These are phyloP conservation scores for Sextonia rubra DNA, from an alignment of 164 flowering plant species.

Conservation along the genomic window DNA sequence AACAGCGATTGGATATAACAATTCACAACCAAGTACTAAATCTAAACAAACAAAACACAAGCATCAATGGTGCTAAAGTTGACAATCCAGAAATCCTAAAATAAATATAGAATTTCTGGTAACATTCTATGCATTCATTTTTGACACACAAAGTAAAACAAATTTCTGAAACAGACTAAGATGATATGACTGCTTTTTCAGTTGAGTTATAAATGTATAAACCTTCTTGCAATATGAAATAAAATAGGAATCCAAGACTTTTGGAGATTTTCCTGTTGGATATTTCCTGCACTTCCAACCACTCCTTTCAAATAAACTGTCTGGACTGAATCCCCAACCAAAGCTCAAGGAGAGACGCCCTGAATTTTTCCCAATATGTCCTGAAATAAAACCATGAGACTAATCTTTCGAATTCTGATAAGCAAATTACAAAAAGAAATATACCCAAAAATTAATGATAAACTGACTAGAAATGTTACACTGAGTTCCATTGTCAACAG, in stretches of 20 bases:
- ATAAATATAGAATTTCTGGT: too few relatives aligned
- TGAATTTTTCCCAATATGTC: slow-evolving; percentile 70
- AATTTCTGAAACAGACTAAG: background rate
- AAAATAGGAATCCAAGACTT: background rate
- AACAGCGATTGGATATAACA: too few relatives aligned
- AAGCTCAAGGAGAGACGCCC: slow-evolving; percentile 59
- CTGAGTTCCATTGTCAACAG: background rate
- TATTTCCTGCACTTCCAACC: slow-evolving; percentile 80
- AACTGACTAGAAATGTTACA: background rate
- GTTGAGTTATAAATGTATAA: background rate
- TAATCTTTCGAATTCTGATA: background rate
- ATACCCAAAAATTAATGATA: background rate
- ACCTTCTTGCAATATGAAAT: background rate
- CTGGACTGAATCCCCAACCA: slow-evolving; percentile 92
- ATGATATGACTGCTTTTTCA: background rate
- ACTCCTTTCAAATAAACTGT: slow-evolving; percentile 78
- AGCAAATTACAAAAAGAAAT: background rate
- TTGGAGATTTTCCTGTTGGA: slow-evolving; percentile 50
- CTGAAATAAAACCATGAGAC: slow-evolving; percentile 30
- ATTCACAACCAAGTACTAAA: too few relatives aligned
- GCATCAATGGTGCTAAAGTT: too few relatives aligned
- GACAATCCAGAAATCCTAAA: too few relatives aligned
- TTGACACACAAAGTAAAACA: background rate
- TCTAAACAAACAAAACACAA: too few relatives aligned
- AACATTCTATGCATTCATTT: too few relatives aligned